phyloP scores from a whole-genome alignment of 805 yeast species.

The Maudiozyma pseudohumilis region DNA sequence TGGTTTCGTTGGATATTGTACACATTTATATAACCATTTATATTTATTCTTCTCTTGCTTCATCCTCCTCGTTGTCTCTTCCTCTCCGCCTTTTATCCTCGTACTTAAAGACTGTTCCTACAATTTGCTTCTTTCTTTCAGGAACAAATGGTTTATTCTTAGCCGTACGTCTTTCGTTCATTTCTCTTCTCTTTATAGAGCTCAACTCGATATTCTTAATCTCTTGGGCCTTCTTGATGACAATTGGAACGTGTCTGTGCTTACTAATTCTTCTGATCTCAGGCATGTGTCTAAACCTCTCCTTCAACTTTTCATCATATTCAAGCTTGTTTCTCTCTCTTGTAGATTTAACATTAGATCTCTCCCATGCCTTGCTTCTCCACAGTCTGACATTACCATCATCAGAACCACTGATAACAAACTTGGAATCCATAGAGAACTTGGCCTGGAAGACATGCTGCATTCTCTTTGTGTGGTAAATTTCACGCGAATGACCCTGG shows the following conservation, averaged over 20 bases:
- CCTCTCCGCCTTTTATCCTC: constrained; percentile 21
- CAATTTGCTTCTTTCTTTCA: constrained; percentile 81
- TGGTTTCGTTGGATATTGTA: too few species aligned
- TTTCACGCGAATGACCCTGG: constrained; percentile 89
- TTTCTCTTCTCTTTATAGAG: constrained; percentile 70
- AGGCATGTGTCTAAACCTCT: constrained; percentile 91
- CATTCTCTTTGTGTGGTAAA: constrained; percentile 96
- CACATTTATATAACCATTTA: neutral
- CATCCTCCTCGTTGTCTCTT: constrained; percentile 5
- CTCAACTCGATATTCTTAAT: constrained; percentile 68
- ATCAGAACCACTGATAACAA: constrained; percentile 84
- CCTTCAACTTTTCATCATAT: constrained; percentile 85
- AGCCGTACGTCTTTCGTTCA: constrained; percentile 71
- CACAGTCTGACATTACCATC: constrained; percentile 93
- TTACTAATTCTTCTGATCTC: constrained; percentile 82
- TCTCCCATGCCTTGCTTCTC: constrained; percentile 80
- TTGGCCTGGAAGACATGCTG: constrained; percentile 81
- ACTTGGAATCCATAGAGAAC: constrained; percentile 82
- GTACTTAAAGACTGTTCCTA: constrained; percentile 65
- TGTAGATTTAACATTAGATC: constrained; percentile 71
- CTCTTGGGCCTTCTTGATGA: constrained; percentile 81
- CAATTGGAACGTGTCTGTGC: constrained; percentile 86
- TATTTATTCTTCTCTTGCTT: constrained; percentile 6
- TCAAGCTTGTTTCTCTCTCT: constrained; percentile 76
- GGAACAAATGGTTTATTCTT: constrained; percentile 49